Conservation (phyloP, 2,329 filamentous ascomycete species). For the Sporothrix pseudoabietina region DNA sequence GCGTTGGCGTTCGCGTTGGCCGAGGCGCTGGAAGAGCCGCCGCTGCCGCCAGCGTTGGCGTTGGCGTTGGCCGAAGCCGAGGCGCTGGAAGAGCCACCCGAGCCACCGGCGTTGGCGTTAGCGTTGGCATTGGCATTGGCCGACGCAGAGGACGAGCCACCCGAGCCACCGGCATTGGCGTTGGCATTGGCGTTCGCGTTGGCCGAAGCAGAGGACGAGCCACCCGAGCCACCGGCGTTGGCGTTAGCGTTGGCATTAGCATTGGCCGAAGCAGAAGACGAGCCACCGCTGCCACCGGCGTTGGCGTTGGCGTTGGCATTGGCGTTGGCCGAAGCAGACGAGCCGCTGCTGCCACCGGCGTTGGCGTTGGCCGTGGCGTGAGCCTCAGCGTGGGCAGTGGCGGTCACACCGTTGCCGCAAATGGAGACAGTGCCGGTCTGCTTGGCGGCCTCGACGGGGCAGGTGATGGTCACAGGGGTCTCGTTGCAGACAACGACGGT, state of each 20-base stretch:
- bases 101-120: constrained; percentile 10
- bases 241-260: constrained; percentile 9
- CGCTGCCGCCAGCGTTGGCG: constrained; percentile 6
- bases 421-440: constrained; percentile 29
- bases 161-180: constrained; percentile 12
- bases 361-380: constrained; percentile 17
- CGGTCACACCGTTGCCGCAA: constrained; percentile 34
- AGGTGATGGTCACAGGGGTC: constrained; percentile 31
- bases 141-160: neutral
- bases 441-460: constrained; percentile 28
- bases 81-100: neutral
- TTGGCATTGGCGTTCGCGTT: neutral
- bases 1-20: constrained; percentile 13
- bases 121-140: constrained; percentile 10
- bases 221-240: neutral
- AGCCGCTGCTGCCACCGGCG: neutral
- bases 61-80: constrained; percentile 16
- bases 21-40: neutral
- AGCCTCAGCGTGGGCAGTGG: constrained; percentile 25
- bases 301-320: neutral
- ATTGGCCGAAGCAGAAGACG: neutral
- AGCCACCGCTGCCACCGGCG: constrained; percentile 16
- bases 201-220: neutral
- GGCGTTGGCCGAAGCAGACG: constrained; percentile 3
- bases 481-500: constrained; percentile 33